Percentiles rank a stretch among this genome's conserved stretches.
phyloP scores from a whole-genome alignment of 306 rosid species.

The Herpetospermum pedunculosum region DNA sequence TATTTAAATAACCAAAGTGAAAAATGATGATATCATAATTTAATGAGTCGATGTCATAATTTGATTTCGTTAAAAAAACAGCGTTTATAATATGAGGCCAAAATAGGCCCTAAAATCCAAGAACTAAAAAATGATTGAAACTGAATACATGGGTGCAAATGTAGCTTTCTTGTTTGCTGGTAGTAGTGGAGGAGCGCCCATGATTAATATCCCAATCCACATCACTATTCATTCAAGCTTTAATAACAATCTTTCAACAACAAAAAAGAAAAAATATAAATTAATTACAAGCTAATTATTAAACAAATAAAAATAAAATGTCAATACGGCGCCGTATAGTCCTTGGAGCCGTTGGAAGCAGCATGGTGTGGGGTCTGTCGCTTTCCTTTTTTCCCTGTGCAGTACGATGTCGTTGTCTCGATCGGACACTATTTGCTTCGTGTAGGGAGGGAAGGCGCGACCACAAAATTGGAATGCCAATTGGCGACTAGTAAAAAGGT shows the following conservation, averaged over 20 bases:
- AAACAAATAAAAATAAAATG: neutral
- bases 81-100: neutral
- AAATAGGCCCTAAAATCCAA: neutral
- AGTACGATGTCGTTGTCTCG: neutral
- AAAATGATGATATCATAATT: neutral
- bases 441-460: neutral
- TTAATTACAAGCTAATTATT: neutral
- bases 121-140: neutral
- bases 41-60: neutral
- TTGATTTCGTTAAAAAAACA: neutral
- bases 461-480: neutral
- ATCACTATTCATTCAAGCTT: neutral
- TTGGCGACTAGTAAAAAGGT: neutral
- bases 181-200: slow-evolving; percentile 2
- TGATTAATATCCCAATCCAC: slow-evolving; percentile 1
- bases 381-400: neutral
- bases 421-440: neutral
- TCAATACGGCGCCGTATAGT: neutral
- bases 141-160: neutral
- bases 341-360: neutral
- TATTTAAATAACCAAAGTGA: neutral
- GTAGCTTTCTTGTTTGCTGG: neutral
- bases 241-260: neutral
- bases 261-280: no score
- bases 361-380: neutral